phyloP scores from a whole-genome alignment of 177 flowering plant species.

The Vitis hybrid region DNA sequence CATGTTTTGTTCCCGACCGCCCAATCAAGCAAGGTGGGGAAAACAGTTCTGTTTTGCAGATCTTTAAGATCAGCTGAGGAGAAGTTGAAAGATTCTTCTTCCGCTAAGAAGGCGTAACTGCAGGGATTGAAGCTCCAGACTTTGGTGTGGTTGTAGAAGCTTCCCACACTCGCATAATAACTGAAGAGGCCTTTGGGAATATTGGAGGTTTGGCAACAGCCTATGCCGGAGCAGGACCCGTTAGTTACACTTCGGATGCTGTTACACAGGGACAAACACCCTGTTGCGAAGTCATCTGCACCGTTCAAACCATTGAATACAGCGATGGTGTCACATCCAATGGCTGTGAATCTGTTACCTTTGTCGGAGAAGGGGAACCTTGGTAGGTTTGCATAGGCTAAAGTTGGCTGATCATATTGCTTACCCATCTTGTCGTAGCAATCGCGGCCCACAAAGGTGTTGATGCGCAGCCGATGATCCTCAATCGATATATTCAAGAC shows the following conservation, averaged over 20 bases:
- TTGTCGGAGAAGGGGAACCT: background rate
- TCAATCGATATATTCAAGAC: no score
- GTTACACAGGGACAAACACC: slow-evolving; percentile 6
- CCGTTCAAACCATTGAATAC: background rate
- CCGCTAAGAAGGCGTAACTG: slow-evolving; percentile 11
- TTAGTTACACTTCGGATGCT: background rate
- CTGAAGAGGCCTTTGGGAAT: slow-evolving; percentile 2
- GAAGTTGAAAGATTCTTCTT: slow-evolving; percentile 8
- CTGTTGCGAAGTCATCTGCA: background rate
- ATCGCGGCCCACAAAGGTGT: no score
- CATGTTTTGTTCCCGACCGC: slow-evolving; percentile 9
- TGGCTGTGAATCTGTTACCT: background rate
- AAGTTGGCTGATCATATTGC: no score
- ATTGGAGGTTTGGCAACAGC: slow-evolving; percentile 17
- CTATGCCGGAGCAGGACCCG: slow-evolving; percentile 11
- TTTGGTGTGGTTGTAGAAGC: background rate
- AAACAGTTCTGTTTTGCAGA: background rate
- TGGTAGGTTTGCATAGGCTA: no score
- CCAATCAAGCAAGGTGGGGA: slow-evolving; percentile 17
- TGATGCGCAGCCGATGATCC: no score
- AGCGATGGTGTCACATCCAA: slow-evolving; percentile 19
- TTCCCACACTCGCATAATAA: background rate
- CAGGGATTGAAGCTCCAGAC: slow-evolving; percentile 13
- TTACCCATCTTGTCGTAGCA: no score
- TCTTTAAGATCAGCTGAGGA: background rate